These are phyloP conservation scores for Amoebophrya sp. DNA, from an alignment of 169 alveolate species.

Conservation along the genomic window DNA sequence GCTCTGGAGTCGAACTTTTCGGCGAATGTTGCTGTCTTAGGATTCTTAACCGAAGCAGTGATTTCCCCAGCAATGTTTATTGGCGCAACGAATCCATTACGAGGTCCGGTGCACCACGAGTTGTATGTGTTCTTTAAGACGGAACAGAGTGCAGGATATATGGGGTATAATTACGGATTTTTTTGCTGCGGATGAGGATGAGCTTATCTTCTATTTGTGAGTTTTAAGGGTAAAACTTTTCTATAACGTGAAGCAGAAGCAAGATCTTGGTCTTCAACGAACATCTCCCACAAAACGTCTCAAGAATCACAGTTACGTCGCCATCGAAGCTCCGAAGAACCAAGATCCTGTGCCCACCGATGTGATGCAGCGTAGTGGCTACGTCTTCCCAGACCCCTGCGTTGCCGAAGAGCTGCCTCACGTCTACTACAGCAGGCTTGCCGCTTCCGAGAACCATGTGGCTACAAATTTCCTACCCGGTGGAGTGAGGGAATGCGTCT, in stretches of 20 bases:
- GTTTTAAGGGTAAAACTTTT: no score
- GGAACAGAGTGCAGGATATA: slow-evolving; percentile 30
- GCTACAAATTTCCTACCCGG: neutral
- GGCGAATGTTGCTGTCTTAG: slow-evolving; percentile 36
- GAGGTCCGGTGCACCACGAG: slow-evolving; percentile 1
- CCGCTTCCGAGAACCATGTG: neutral
- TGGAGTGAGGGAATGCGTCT: neutral
- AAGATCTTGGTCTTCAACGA: no score
- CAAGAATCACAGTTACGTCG: no score
- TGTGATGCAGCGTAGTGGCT: neutral
- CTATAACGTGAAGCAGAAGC: no score
- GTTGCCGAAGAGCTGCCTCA: slow-evolving; percentile 18
- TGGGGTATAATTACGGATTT: no score
- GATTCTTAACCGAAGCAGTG: slow-evolving; percentile 30
- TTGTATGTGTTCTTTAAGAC: slow-evolving; percentile 31
- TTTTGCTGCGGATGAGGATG: no score
- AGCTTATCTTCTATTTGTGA: no score
- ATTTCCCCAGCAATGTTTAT: neutral
- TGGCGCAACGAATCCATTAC: neutral
- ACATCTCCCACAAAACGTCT: no score
- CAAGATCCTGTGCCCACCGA: neutral
- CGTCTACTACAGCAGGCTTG: neutral
- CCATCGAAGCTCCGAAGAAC: slow-evolving; percentile 25
- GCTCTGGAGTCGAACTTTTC: slow-evolving; percentile 30
- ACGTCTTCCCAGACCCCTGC: neutral